Evolutionary conservation across 2,329 filamentous ascomycete species (phyloP).

Genomic region (Macrophomina pseudophaseolina): DNA sequence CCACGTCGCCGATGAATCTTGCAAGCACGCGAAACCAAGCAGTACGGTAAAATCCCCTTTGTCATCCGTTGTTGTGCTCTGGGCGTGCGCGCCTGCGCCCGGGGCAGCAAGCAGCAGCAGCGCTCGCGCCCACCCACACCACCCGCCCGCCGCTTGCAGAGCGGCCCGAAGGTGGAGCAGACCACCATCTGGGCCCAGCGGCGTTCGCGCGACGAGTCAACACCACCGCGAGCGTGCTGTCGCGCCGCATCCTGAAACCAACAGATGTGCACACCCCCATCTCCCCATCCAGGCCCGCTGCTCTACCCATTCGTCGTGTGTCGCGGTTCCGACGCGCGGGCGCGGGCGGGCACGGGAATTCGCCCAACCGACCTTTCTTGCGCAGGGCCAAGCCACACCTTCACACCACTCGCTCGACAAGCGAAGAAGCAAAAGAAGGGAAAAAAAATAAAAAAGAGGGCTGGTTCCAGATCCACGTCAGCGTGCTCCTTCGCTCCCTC

Average conservation of each 20-base stretch:
- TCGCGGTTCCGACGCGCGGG: too few species aligned
- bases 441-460: too few species aligned
- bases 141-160: conserved; percentile 16
- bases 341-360: neutral
- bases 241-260: neutral
- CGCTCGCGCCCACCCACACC: neutral
- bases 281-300: neutral
- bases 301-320: neutral
- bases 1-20: too few species aligned
- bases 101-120: conserved; percentile 4
- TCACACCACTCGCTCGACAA: conserved; percentile 14
- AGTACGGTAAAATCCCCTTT: too few species aligned
- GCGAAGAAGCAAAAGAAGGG: neutral
- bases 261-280: neutral
- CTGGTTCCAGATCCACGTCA: conserved; percentile 26
- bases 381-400: conserved; percentile 24
- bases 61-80: conserved; percentile 7
- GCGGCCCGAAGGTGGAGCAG: conserved; percentile 19
- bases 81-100: neutral
- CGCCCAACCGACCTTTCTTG: neutral
- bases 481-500: conserved; percentile 7
- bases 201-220: conserved; percentile 3
- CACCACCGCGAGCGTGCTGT: conserved; percentile 5
- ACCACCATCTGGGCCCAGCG: neutral
- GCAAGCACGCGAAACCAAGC: too few species aligned